Conservation (phyloP, 352 stramenopile genomes). For the Pythium monospermum region DNA sequence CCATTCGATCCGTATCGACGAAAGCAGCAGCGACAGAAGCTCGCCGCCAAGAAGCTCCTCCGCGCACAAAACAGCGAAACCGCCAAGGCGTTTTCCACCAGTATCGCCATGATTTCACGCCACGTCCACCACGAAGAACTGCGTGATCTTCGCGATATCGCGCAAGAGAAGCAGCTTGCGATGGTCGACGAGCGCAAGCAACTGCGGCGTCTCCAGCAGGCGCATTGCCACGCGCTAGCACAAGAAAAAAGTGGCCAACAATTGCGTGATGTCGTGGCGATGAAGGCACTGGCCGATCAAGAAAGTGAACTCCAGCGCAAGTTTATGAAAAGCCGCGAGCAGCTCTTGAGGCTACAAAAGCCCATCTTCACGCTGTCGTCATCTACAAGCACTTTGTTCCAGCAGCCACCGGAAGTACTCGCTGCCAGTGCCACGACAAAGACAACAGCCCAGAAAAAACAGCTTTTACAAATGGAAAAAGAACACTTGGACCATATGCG, state of each 20-base stretch:
- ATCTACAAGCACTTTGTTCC: constrained; percentile 68
- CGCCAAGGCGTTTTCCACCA: constrained; percentile 52
- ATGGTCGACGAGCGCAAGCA: constrained; percentile 43
- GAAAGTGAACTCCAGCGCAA: constrained; percentile 38
- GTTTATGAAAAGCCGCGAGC: constrained; percentile 38
- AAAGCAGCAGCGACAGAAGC: constrained; percentile 12
- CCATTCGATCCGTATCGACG: neutral
- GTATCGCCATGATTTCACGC: constrained; percentile 71
- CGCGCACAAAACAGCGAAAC: constrained; percentile 41
- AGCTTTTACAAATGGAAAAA: constrained; percentile 41
- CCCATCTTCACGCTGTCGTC: constrained; percentile 48
- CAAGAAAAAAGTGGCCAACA: constrained; percentile 37
- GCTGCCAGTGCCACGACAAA: constrained; percentile 55
- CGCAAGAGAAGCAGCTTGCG: constrained; percentile 36
- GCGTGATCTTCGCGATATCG: constrained; percentile 34
- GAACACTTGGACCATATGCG: constrained; percentile 64
- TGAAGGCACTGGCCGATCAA: constrained; percentile 53
- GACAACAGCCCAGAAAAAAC: constrained; percentile 32
- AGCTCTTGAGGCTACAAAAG: constrained; percentile 43
- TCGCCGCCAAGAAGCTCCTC: constrained; percentile 24
- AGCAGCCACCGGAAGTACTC: constrained; percentile 56
- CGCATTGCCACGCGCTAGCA: constrained; percentile 47
- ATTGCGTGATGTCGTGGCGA: constrained; percentile 44
- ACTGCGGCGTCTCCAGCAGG: constrained; percentile 39
- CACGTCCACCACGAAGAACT: constrained; percentile 70